Evolutionary conservation across 106 monocot genomes (phyloP), one percentile per base, ranked within the genome.

Genomic region (Amphibolis antarctica): DNA sequence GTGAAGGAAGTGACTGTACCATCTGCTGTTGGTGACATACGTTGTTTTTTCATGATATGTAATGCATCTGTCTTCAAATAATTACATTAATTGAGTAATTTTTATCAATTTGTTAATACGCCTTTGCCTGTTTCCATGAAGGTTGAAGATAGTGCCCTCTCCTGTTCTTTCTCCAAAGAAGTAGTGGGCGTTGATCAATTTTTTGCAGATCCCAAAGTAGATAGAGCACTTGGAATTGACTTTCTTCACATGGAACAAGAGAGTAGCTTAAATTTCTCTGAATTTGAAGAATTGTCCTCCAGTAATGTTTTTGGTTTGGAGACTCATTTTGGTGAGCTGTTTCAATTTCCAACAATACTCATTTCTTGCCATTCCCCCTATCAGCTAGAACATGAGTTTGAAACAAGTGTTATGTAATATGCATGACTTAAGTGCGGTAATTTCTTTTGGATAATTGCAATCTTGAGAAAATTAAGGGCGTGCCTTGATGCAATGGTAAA

Each of bases 131-230:
- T 11, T 28, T 62, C 23, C 62, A 42, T 72, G 27, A 44, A 77
- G 77, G 70, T 46, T 55, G 61, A 54, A 36, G 61, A 13, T 24
- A 53, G 62, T 68, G 55, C 2, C 18, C 19, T 55, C 48, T 51
- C 50, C 57, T 9, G 28, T 21, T 26, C 67, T 59, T 13, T 24
- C 29, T 47, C 21, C 13, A 62, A 68, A 49, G 72, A 78, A 19
- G 30, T 51, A 30, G 22, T 68, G 58, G 56, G 73, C 27, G 53
- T 68, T 58, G 67, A 63, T 11, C 18, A 57, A 58, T 68, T 78
- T 42, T 55, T 73, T 63, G 54, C 47, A 3, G 62, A 73, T 12
- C 63, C 62, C 9, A 67, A 63, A 25, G 31, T 1, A 42, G 53
- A 53, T 1, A n/a, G 28, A 46, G 25, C 7, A 43, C 52, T 72